These are phyloP conservation scores for Brachypodium distachyon DNA, from an alignment of 202 grass and related monocot genomes.

Conservation along the genomic window DNA sequence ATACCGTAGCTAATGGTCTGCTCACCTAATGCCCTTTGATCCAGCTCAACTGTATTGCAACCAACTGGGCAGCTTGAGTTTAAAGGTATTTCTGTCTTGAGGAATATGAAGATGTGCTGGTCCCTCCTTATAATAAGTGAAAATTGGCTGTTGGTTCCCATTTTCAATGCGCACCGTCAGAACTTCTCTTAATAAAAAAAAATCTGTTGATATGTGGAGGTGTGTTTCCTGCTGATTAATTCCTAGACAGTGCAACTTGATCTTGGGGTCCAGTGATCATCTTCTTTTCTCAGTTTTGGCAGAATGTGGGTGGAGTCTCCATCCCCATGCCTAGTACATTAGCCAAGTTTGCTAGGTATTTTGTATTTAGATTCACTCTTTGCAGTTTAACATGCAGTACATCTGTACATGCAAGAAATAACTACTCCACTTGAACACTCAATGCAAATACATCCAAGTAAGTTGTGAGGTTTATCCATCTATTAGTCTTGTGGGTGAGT, in stretches of 20 bases:
- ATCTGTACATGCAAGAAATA: neutral
- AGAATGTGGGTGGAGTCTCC: neutral
- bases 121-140: neutral
- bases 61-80: neutral
- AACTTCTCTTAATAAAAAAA: neutral
- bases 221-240: neutral
- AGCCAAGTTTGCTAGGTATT: neutral
- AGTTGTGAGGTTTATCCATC: neutral
- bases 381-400: neutral
- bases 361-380: neutral
- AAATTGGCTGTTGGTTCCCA: neutral
- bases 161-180: neutral
- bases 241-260: neutral
- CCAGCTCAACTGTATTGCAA: slow-evolving; percentile 23
- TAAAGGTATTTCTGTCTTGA: neutral
- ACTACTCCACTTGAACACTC: neutral
- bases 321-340: neutral
- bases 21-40: slow-evolving; percentile 9
- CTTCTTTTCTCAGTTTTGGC: neutral
- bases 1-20: neutral
- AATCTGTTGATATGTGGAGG: neutral
- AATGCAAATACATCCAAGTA: neutral
- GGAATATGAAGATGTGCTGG: neutral
- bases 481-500: neutral
- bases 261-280: neutral